Conservation (phyloP, 495 filamentous ascomycete species). For the Neurospora sp. region DNA sequence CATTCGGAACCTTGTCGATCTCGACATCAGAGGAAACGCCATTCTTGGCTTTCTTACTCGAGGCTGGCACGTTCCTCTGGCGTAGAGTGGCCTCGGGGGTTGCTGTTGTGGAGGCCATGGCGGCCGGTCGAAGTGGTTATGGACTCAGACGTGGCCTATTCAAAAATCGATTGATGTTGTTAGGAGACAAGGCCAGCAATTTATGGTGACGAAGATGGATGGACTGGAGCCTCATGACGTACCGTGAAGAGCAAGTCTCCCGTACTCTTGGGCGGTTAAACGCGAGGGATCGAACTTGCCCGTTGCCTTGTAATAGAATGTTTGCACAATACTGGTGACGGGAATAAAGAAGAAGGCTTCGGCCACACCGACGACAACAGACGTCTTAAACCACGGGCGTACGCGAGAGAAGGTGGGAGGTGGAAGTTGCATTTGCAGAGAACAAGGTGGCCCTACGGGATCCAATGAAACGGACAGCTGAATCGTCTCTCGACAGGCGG, state of each 20-base stretch:
- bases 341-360: not conserved
- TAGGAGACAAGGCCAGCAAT: not conserved
- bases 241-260: not conserved
- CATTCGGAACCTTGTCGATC: slow-evolving; percentile 31
- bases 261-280: not conserved
- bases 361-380: not conserved
- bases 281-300: not conserved
- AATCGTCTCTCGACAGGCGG: not conserved
- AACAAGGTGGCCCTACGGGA: not conserved
- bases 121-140: slow-evolving; percentile 12
- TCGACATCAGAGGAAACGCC: slow-evolving; percentile 32
- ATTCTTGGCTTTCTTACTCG: slow-evolving; percentile 36
- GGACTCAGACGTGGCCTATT: not conserved
- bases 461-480: not conserved
- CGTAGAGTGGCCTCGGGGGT: slow-evolving; percentile 41
- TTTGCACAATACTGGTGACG: not conserved
- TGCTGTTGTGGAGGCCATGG: slow-evolving; percentile 23
- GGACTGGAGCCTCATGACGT: not conserved
- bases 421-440: not conserved
- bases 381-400: not conserved
- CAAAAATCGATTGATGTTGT: not conserved
- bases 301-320: not conserved
- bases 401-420: not conserved
- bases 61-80: slow-evolving; percentile 39
- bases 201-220: not conserved